These are phyloP conservation scores for Phaeodactylum tricornutum DNA, from an alignment of 108 stramenopile genomes.

Conservation along the genomic window DNA sequence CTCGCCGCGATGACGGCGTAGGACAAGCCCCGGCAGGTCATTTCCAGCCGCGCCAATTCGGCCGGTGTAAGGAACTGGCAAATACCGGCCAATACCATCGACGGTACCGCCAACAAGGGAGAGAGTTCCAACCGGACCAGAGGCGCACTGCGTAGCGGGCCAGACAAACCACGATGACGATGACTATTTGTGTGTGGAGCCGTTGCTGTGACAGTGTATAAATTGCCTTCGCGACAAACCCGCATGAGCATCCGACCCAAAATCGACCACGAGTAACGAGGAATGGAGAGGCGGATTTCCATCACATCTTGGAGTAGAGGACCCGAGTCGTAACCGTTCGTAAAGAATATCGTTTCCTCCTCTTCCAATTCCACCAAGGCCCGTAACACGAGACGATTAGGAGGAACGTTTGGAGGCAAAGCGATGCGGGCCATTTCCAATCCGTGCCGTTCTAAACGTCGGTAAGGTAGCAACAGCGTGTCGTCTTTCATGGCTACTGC, in stretches of 20 bases:
- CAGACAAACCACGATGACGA: not conserved
- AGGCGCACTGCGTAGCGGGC: slow-evolving; percentile 49
- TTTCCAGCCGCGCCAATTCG: slow-evolving; percentile 23
- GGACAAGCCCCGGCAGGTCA: slow-evolving; percentile 17
- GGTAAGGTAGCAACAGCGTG: slow-evolving; percentile 13
- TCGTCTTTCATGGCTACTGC: not conserved
- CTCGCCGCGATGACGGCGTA: slow-evolving; percentile 8
- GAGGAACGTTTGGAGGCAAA: slow-evolving; percentile 49
- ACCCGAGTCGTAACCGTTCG: too few relatives aligned
- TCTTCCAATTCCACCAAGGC: slow-evolving; percentile 5
- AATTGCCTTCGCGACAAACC: slow-evolving; percentile 50
- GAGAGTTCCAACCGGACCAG: slow-evolving; percentile 36
- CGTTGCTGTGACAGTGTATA: not conserved
- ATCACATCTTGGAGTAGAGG: too few relatives aligned
- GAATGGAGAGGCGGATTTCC: slow-evolving; percentile 47
- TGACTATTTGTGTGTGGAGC: not conserved
- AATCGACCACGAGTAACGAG: slow-evolving; percentile 73
- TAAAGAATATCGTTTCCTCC: too few relatives aligned
- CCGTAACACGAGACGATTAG: slow-evolving; percentile 19
- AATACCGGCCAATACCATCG: slow-evolving; percentile 30
- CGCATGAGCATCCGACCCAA: slow-evolving; percentile 55
- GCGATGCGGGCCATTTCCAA: slow-evolving; percentile 44
- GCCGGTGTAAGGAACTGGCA: slow-evolving; percentile 41
- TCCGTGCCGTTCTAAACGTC: slow-evolving; percentile 57
- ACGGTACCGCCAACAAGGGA: slow-evolving; percentile 49